A percentile compares a stretch with the other conserved stretches of the same genome.
Conservation (phyloP, 345 rosid genomes). For the Populus simonii region DNA sequence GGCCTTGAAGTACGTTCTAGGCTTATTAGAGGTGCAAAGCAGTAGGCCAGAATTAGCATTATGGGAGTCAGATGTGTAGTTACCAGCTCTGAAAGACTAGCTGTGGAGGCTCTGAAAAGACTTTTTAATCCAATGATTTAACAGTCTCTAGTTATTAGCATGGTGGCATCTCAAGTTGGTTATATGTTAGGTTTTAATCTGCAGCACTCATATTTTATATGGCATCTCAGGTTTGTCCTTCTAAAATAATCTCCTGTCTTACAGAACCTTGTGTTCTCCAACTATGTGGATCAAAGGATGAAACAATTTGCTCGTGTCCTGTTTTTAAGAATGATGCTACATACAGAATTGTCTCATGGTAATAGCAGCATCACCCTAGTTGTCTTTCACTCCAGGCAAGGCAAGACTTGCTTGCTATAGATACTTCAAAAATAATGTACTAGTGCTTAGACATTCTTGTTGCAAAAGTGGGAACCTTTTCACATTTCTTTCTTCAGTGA, state of each 20-base stretch:
- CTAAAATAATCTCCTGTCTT: background rate
- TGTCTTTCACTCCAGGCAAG: background rate
- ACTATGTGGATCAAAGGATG: too few relatives aligned
- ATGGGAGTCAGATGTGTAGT: too few relatives aligned
- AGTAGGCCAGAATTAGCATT: too few relatives aligned
- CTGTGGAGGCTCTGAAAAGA: too few relatives aligned
- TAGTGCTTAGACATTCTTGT: background rate
- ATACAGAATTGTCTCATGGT: background rate
- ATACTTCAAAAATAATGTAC: background rate
- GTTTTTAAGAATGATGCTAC: background rate
- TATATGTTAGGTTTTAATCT: background rate
- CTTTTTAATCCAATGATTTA: too few relatives aligned
- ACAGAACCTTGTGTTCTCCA: too few relatives aligned
- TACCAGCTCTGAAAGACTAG: too few relatives aligned
- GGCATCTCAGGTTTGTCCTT: background rate
- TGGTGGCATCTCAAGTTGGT: background rate
- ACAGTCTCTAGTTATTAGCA: background rate
- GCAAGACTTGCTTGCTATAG: background rate
- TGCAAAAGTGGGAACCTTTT: background rate
- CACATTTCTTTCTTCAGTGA: background rate
- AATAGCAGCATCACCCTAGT: background rate
- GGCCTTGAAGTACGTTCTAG: background rate
- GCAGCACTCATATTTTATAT: background rate
- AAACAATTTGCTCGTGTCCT: background rate
- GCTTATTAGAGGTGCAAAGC: too few relatives aligned